Percentiles rank a stretch among this genome's conserved stretches.
Conservation (phyloP, 257 asterid species). For the Solanum medicagineum region DNA sequence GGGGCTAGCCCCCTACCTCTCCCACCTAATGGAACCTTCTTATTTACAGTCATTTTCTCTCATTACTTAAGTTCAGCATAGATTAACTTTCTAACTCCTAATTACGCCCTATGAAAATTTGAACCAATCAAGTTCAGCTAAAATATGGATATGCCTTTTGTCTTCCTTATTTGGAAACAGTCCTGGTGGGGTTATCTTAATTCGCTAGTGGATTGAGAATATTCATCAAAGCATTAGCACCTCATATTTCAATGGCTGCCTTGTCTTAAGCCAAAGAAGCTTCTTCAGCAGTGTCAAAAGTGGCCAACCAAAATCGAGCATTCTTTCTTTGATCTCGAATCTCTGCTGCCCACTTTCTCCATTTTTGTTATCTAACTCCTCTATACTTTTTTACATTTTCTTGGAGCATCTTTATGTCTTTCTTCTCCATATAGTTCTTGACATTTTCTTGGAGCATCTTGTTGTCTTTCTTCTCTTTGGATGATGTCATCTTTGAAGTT, state of each 20-base stretch:
- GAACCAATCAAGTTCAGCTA: not conserved
- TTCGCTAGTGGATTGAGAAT: not conserved
- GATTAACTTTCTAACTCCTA: not conserved
- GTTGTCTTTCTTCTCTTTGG: too few species aligned
- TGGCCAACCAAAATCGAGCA: not conserved
- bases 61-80: too few species aligned
- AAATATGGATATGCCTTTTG: not conserved
- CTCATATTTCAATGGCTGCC: not conserved
- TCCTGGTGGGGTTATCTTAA: not conserved
- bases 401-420: not conserved
- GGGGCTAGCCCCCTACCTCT: too few species aligned
- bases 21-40: too few species aligned
- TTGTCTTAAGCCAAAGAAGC: not conserved
- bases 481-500: not conserved
- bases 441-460: too few species aligned
- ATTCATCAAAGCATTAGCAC: not conserved
- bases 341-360: not conserved
- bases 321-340: not conserved
- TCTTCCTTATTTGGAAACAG: not conserved
- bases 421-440: not conserved
- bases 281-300: not conserved
- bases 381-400: not conserved
- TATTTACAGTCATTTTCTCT: too few species aligned
- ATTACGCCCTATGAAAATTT: not conserved
- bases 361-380: not conserved